Percentiles rank a stretch among this genome's conserved stretches.
These are phyloP conservation scores for Fusarium bactridioides DNA, from an alignment of 2,329 filamentous ascomycete species.

Conservation along the genomic window DNA sequence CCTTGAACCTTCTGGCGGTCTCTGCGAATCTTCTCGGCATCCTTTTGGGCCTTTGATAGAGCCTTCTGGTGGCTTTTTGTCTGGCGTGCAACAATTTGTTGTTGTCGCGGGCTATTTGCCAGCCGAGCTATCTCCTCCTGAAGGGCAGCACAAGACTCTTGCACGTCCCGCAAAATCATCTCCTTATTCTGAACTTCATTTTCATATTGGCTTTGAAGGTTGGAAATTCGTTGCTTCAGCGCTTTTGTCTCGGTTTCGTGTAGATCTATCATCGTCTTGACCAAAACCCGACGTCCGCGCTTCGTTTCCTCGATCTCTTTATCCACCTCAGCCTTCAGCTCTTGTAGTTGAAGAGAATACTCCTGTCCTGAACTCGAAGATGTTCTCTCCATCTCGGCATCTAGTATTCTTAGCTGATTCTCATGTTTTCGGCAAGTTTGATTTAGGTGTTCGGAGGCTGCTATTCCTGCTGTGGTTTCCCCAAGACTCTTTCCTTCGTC, in stretches of 20 bases:
- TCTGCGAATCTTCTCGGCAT: neutral
- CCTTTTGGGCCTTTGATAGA: neutral
- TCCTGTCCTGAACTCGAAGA: fast-evolving
- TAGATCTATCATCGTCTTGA: neutral
- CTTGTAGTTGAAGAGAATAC: neutral
- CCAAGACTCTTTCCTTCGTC: neutral
- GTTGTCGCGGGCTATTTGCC: neutral
- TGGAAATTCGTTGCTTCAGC: neutral
- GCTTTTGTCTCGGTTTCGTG: neutral
- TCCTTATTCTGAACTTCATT: neutral
- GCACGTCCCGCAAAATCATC: neutral
- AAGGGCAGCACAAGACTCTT: neutral
- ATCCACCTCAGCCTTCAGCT: neutral
- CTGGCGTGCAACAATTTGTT: neutral
- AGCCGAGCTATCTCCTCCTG: neutral
- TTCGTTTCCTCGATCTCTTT: neutral
- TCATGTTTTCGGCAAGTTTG: neutral
- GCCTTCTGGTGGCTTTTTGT: neutral
- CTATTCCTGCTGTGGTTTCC: neutral
- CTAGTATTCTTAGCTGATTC: neutral
- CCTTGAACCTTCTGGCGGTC: neutral
- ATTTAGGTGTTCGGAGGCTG: neutral
- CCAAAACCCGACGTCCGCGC: neutral
- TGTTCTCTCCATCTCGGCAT: neutral
- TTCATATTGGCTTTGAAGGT: neutral